Conservation (phyloP, 2,329 filamentous ascomycete species). For the Penicillium sp. region DNA sequence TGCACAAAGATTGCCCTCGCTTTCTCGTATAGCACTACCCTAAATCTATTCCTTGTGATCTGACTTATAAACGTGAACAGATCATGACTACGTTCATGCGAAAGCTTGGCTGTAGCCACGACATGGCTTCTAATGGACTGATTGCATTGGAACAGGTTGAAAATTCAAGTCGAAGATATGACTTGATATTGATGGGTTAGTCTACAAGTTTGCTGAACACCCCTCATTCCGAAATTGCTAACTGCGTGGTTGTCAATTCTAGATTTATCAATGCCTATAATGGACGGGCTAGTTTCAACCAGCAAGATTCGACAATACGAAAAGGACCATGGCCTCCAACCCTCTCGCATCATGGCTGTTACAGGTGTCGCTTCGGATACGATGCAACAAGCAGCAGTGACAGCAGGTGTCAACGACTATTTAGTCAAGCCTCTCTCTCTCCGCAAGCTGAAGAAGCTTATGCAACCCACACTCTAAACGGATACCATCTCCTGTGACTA, state of each 20-base stretch:
- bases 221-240: not conserved
- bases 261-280: conserved; percentile 48
- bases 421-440: conserved; percentile 36
- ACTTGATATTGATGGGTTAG: conserved; percentile 40
- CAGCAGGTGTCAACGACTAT: conserved; percentile 34
- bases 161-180: conserved; percentile 28
- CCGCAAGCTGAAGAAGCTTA: conserved; percentile 32
- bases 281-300: conserved; percentile 47
- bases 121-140: conserved; percentile 42
- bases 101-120: conserved; percentile 38
- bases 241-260: conserved; percentile 8
- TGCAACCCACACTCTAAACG: conserved; percentile 6
- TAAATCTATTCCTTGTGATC: no score
- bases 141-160: conserved; percentile 41
- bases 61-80: conserved; percentile 8
- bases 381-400: conserved; percentile 34
- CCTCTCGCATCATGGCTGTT: conserved; percentile 33
- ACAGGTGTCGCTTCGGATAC: conserved; percentile 34
- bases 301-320: conserved; percentile 42
- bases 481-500: not conserved
- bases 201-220: not conserved
- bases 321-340: conserved; percentile 23
- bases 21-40: not conserved
- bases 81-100: conserved; percentile 41
- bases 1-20: not conserved